phyloP scores from a whole-genome alignment of 495 filamentous ascomycete genomes.

The Talaromyces wortmannii region DNA sequence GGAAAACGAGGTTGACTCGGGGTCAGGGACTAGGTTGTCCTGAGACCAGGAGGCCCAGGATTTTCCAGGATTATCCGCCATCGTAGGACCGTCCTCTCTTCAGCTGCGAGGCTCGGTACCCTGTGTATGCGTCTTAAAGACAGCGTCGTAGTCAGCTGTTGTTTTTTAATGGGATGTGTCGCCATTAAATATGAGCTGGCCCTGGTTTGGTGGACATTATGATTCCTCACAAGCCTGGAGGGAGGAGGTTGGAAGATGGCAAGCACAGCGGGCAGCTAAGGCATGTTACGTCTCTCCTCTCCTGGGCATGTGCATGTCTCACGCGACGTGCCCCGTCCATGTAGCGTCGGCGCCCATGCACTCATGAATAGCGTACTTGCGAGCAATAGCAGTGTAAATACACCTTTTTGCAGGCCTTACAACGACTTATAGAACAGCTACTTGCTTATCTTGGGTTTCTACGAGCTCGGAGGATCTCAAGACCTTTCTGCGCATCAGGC shows the following conservation, averaged over 20 bases:
- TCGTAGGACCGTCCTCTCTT: background rate
- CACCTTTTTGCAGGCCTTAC: too few relatives aligned
- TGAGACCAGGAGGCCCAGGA: background rate
- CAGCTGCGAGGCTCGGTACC: background rate
- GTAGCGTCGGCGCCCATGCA: too few relatives aligned
- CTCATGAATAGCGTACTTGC: too few relatives aligned
- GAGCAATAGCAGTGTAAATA: too few relatives aligned
- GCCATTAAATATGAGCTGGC: too few relatives aligned
- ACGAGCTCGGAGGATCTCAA: too few relatives aligned
- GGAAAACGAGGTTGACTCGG: background rate
- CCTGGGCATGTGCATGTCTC: background rate
- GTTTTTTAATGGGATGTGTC: too few relatives aligned
- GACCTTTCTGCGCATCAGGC: too few relatives aligned
- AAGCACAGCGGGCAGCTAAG: background rate
- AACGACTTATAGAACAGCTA: too few relatives aligned
- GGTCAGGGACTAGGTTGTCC: background rate
- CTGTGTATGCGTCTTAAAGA: background rate
- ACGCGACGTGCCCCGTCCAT: background rate
- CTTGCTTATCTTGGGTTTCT: too few relatives aligned
- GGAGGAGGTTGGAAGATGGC: background rate
- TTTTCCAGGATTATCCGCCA: conserved; percentile 1
- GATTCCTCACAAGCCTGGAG: background rate
- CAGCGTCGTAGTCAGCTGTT: too few relatives aligned
- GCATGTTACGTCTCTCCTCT: background rate
- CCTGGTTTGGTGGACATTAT: background rate